These are phyloP conservation scores for Catunica adiposa DNA, from an alignment of 2,329 filamentous ascomycete genomes.

Conservation along the genomic window DNA sequence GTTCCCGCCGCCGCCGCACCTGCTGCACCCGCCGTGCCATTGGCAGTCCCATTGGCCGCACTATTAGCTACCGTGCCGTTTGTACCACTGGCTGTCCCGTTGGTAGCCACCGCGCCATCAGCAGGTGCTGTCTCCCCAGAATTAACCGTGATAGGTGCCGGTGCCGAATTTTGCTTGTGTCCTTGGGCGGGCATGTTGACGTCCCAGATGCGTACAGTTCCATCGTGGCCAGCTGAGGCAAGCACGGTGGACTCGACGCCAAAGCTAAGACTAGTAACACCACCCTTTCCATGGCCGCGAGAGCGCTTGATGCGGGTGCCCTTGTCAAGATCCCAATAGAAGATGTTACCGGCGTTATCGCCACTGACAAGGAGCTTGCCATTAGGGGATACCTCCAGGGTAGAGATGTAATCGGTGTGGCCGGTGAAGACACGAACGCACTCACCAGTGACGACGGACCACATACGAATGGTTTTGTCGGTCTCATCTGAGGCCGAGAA, in stretches of 20 bases:
- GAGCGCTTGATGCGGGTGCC: conserved; percentile 80
- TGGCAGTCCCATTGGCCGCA: background rate
- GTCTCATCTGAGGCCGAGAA: conserved; percentile 78
- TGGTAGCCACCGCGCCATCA: conserved; percentile 14
- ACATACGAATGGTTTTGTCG: conserved; percentile 91
- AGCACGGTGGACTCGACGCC: conserved; percentile 83
- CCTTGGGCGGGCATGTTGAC: conserved; percentile 56
- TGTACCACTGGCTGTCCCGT: conserved; percentile 15
- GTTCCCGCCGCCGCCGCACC: conserved; percentile 19
- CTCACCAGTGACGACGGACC: conserved; percentile 75
- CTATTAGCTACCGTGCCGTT: too few species aligned
- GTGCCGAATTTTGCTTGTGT: conserved; percentile 36
- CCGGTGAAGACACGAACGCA: conserved; percentile 86
- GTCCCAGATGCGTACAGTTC: conserved; percentile 89
- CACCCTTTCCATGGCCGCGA: conserved; percentile 81
- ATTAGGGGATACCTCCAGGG: conserved; percentile 70
- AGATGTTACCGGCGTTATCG: conserved; percentile 74
- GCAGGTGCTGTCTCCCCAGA: conserved; percentile 8
- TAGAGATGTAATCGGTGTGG: conserved; percentile 73
- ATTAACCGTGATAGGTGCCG: conserved; percentile 18
- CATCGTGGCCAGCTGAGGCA: conserved; percentile 78
- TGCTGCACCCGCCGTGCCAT: conserved; percentile 17
- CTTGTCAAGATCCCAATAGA: conserved; percentile 85
- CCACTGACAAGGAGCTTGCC: conserved; percentile 84
- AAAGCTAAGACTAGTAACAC: conserved; percentile 86